A percentile compares a stretch with the other conserved stretches of the same genome.
phyloP scores from a whole-genome alignment of 2,329 filamentous ascomycete genomes.

The Trichoderma citrinoviride region DNA sequence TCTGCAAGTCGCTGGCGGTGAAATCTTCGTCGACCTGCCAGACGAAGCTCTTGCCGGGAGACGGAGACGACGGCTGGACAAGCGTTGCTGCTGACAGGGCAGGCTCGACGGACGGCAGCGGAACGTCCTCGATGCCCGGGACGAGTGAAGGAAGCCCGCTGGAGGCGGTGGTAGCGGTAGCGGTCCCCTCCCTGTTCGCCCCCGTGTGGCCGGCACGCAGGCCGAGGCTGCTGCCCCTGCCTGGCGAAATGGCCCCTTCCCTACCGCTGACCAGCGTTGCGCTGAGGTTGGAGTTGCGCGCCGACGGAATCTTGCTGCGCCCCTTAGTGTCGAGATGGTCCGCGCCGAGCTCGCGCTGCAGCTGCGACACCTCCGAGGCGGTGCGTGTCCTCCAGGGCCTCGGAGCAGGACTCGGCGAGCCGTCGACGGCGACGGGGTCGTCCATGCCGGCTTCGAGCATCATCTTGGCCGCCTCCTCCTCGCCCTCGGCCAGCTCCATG shows the following conservation, averaged over 20 bases:
- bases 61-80: conserved; percentile 39
- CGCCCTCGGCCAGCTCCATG: conserved; percentile 36
- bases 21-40: conserved; percentile 60
- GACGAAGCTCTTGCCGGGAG: conserved; percentile 52
- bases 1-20: conserved; percentile 53
- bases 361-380: conserved; percentile 34
- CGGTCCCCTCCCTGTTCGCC: not conserved
- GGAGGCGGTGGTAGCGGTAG: not conserved
- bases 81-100: conserved; percentile 4
- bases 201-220: not conserved
- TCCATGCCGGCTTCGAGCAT: conserved; percentile 28
- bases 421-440: conserved; percentile 36
- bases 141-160: conserved; percentile 38
- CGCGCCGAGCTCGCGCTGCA: conserved; percentile 31
- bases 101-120: conserved; percentile 37
- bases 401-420: conserved; percentile 52
- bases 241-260: conserved; percentile 3
- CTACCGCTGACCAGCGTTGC: conserved; percentile 15
- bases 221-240: conserved; percentile 3
- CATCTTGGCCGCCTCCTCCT: conserved; percentile 29
- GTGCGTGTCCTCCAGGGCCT: conserved; percentile 41
- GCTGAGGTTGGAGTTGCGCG: conserved; percentile 11
- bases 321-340: conserved; percentile 35
- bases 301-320: conserved; percentile 23
- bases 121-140: conserved; percentile 40